A percentile compares a stretch with the other conserved stretches of the same genome.
Evolutionary conservation across 768 basidiomycete genomes (phyloP).

Genomic region (Mrakia frigida): DNA sequence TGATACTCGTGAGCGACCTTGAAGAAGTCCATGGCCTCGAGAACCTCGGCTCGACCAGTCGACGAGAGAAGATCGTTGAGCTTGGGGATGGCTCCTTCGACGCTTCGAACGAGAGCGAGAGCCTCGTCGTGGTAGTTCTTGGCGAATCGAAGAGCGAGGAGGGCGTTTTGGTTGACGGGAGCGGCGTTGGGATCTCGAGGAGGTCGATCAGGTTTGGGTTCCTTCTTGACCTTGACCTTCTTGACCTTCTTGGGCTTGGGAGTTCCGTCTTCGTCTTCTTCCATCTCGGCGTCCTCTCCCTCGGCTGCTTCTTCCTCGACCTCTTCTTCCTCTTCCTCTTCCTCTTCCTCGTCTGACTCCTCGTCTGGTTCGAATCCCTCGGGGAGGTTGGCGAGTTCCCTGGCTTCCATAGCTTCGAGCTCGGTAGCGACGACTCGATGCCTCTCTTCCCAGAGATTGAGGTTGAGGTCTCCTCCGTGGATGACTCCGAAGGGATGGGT

Average conservation of each 20-base stretch:
- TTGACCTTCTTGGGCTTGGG: conserved; percentile 30
- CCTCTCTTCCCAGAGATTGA: conserved; percentile 65
- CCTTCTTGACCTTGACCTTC: conserved; percentile 46
- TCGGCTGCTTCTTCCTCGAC: conserved; percentile 40
- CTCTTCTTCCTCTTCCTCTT: conserved; percentile 48
- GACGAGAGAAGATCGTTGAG: conserved; percentile 76
- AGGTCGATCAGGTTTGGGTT: conserved; percentile 56
- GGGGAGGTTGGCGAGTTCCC: conserved; percentile 48
- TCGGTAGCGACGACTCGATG: conserved; percentile 61
- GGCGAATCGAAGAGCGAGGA: conserved; percentile 61
- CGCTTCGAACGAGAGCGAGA: conserved; percentile 67
- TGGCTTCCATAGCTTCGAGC: conserved; percentile 64
- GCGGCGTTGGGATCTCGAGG: conserved; percentile 13
- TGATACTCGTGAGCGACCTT: conserved; percentile 72
- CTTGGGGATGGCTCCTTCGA: conserved; percentile 64
- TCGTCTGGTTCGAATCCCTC: conserved; percentile 44
- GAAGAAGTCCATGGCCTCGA: conserved; percentile 67
- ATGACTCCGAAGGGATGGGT: conserved; percentile 85
- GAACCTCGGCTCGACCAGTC: conserved; percentile 51
- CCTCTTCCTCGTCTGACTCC: conserved; percentile 36
- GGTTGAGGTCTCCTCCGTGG: conserved; percentile 73
- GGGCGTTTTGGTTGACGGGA: conserved; percentile 57
- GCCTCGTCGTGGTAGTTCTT: conserved; percentile 86
- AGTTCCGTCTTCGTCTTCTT: conserved; percentile 40
- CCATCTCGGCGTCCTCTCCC: conserved; percentile 43